A percentile compares a stretch with the other conserved stretches of the same genome.
Conservation (phyloP, 2,329 filamentous ascomycete species). For the Cladophialophora exuberans region DNA sequence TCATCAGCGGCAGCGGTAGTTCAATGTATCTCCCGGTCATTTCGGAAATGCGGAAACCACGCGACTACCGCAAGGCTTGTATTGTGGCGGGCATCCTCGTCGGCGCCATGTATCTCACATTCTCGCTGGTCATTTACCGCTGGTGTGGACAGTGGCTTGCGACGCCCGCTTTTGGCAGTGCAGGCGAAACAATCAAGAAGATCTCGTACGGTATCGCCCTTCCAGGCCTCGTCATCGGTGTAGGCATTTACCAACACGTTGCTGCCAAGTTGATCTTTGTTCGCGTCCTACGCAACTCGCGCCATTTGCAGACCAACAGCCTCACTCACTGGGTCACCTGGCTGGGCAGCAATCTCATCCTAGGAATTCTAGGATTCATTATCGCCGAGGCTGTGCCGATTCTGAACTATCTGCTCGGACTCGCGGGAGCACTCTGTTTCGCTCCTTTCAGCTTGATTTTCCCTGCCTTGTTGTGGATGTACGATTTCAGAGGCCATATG, state of each 20-base stretch:
- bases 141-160: constrained; percentile 52
- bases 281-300: constrained; percentile 55
- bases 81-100: constrained; percentile 41
- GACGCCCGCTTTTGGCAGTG: constrained; percentile 53
- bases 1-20: constrained; percentile 38
- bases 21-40: constrained; percentile 43
- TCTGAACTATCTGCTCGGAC: constrained; percentile 58
- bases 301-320: constrained; percentile 57
- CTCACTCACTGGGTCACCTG: constrained; percentile 57
- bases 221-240: constrained; percentile 39
- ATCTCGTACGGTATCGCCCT: constrained; percentile 48
- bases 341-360: constrained; percentile 47
- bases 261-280: constrained; percentile 62
- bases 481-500: constrained; percentile 46
- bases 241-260: constrained; percentile 37
- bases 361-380: constrained; percentile 43
- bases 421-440: constrained; percentile 56
- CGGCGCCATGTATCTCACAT: constrained; percentile 41
- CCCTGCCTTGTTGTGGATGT: constrained; percentile 56
- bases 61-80: constrained; percentile 39
- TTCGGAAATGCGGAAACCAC: constrained; percentile 44
- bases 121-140: constrained; percentile 50
- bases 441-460: constrained; percentile 54
- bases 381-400: constrained; percentile 58
- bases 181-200: constrained; percentile 48